phyloP scores from a whole-genome alignment of 768 basidiomycete species.

The Lactarius deliciosus region DNA sequence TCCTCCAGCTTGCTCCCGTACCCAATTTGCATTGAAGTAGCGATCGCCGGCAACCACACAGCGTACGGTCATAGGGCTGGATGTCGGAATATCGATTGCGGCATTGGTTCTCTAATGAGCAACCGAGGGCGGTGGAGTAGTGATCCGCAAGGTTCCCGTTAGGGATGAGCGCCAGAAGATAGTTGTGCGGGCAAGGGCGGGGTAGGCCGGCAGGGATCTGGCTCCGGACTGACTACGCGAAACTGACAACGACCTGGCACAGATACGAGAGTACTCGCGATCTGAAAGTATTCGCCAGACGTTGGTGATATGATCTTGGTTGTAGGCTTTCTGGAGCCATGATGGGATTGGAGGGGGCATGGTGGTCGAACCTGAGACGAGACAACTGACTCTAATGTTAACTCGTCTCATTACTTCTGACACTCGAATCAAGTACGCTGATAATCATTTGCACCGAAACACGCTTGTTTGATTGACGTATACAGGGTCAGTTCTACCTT shows the following conservation, averaged over 20 bases:
- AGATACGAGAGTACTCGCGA: slow-evolving; percentile 41
- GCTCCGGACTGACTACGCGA: slow-evolving; percentile 30
- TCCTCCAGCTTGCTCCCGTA: slow-evolving; percentile 67
- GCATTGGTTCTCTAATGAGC: slow-evolving; percentile 42
- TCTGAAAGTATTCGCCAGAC: slow-evolving; percentile 40
- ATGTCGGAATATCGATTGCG: slow-evolving; percentile 74
- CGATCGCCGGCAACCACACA: slow-evolving; percentile 57
- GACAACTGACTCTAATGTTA: slow-evolving; percentile 9
- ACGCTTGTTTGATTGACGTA: not conserved
- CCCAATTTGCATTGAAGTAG: slow-evolving; percentile 87
- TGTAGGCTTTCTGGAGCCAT: slow-evolving; percentile 35
- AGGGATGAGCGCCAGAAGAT: slow-evolving; percentile 28
- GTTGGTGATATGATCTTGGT: slow-evolving; percentile 31
- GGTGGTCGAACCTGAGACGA: slow-evolving; percentile 9
- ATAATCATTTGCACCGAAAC: not conserved
- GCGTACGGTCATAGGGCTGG: slow-evolving; percentile 78
- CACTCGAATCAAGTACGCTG: slow-evolving; percentile 26
- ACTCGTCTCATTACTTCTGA: slow-evolving; percentile 27
- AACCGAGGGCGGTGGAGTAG: slow-evolving; percentile 59
- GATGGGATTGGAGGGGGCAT: slow-evolving; percentile 23
- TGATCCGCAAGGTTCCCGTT: slow-evolving; percentile 38
- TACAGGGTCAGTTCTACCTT: slow-evolving; percentile 37
- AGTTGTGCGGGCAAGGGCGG: slow-evolving; percentile 13
- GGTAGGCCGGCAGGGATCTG: slow-evolving; percentile 25
- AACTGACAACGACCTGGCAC: slow-evolving; percentile 35